Base-by-base conservation (phyloP, 768 basidiomycete species). In the Russula vinacea region DNA sequence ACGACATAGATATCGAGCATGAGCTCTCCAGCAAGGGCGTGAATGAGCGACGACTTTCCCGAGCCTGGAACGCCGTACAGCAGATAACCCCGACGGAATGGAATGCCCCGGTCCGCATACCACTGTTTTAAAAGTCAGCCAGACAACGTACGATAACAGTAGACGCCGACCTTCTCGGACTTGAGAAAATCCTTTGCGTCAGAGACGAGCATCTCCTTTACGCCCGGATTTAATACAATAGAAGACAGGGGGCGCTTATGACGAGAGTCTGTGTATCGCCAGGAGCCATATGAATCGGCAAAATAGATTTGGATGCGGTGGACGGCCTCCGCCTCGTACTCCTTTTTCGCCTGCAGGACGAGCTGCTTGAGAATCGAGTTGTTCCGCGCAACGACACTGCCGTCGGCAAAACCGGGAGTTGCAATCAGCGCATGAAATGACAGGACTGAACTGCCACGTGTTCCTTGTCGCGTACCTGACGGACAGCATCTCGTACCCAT, bases 21-120 rank as follows among this genome's bases (percentile, higher is more conserved):
- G 66, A 97, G 81, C 72, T 90, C 88, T 52, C 93, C 93, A 9
- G 94, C 94, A 33, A 94, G 84, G 16, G 92, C 84, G 67, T 94
- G 90, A 69, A 94, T 92, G 61, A 93, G 79, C 22, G 89, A 91
- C 24, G 87, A 88, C 78, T 94, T 94, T 53, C 92, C 92, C 32
- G 88, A 89, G 55, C 92, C 92, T 13, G 92, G 87, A 32, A 91
- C 88, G 67, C 90, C 90, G 69, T 92, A 86, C 26, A 93, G 80
- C 56, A 93, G 83, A 73, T 92, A 92, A 5, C 92, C 92, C 61
- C 92, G 84, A 60, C 92, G 88, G 83, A 91, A 94, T 35, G 92
- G 92, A 68, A 94, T 93, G 56, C 92, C 92, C 70, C 92, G 87
- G 74, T 92, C 89, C n/a, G 90, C 89, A 69, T 94, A 94, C 92